A percentile compares a stretch with the other conserved stretches of the same genome.
Conservation (phyloP, 2,329 filamentous ascomycete species). For the Aspergillus aculeatus region DNA sequence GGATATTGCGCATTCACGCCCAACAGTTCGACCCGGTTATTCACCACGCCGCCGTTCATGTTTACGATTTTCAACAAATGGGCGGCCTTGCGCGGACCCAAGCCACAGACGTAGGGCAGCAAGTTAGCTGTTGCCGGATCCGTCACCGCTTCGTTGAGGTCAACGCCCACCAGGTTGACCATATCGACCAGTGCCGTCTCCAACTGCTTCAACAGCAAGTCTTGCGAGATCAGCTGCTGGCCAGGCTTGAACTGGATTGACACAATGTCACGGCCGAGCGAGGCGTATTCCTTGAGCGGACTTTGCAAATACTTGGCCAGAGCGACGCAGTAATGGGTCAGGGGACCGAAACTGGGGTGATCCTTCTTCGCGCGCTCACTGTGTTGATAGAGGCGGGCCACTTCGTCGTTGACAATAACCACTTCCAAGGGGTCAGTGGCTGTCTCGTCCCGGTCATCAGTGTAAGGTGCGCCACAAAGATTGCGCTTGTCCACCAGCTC, state of each 20-base stretch:
- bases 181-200: conserved; percentile 98
- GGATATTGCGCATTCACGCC: conserved; percentile 80
- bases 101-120: conserved; percentile 83
- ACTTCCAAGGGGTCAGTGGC: conserved; percentile 80
- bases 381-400: conserved; percentile 92
- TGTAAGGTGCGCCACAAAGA: conserved; percentile 76
- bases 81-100: conserved; percentile 88
- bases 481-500: conserved; percentile 74
- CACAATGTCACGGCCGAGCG: conserved; percentile 80
- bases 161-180: conserved; percentile 93
- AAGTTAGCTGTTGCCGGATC: conserved; percentile 82
- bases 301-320: conserved; percentile 91
- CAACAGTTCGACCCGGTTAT: conserved; percentile 80
- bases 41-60: conserved; percentile 81
- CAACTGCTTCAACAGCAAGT: conserved; percentile 80
- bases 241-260: conserved; percentile 87
- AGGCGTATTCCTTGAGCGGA: conserved; percentile 93
- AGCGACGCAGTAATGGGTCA: conserved; percentile 86
- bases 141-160: conserved; percentile 85
- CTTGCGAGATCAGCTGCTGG: conserved; percentile 82
- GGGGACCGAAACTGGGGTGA: conserved; percentile 73
- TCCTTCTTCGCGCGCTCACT: conserved; percentile 76
- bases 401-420: conserved; percentile 91
- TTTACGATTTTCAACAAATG: conserved; percentile 86
- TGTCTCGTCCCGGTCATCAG: conserved; percentile 76